Conservation (phyloP, 257 asterid species). For the Primulina tabacum region DNA sequence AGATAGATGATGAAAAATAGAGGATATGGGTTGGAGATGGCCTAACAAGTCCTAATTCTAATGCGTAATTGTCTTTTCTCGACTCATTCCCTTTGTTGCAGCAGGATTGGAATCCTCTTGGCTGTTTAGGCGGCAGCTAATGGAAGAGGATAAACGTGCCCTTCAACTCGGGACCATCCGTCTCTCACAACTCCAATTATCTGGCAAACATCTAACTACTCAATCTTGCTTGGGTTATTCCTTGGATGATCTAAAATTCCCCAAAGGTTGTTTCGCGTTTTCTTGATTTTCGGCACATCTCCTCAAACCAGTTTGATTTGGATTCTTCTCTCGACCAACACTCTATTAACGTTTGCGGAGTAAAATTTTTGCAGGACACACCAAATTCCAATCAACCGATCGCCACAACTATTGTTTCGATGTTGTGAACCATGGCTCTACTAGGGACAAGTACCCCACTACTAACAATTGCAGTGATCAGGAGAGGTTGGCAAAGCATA, state of each 20-base stretch:
- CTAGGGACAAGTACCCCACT: constrained; percentile 37
- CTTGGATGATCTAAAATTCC: constrained; percentile 44
- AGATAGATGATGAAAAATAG: too few relatives aligned
- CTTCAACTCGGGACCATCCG: constrained; percentile 55
- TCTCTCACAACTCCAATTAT: constrained; percentile 55
- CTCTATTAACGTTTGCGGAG: not conserved
- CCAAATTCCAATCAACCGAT: constrained; percentile 45
- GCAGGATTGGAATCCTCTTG: constrained; percentile 57
- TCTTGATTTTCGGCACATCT: not conserved
- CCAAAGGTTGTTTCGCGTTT: constrained; percentile 41
- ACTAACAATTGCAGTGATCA: constrained; percentile 43
- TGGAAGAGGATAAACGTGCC: constrained; percentile 47
- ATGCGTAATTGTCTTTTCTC: not conserved
- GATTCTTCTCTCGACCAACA: not conserved
- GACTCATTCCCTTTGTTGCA: not conserved
- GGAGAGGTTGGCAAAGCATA: constrained; percentile 48
- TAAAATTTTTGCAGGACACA: constrained; percentile 36
- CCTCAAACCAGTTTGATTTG: not conserved
- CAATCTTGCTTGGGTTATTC: constrained; percentile 42
- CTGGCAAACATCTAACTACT: constrained; percentile 31
- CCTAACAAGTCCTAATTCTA: too few relatives aligned
- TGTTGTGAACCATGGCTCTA: constrained; percentile 40
- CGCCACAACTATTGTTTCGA: constrained; percentile 36
- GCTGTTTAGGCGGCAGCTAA: constrained; percentile 40
- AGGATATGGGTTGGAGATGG: too few relatives aligned